Base-by-base conservation (phyloP, 495 filamentous ascomycete species). In the Trypethelium eluteriae region DNA sequence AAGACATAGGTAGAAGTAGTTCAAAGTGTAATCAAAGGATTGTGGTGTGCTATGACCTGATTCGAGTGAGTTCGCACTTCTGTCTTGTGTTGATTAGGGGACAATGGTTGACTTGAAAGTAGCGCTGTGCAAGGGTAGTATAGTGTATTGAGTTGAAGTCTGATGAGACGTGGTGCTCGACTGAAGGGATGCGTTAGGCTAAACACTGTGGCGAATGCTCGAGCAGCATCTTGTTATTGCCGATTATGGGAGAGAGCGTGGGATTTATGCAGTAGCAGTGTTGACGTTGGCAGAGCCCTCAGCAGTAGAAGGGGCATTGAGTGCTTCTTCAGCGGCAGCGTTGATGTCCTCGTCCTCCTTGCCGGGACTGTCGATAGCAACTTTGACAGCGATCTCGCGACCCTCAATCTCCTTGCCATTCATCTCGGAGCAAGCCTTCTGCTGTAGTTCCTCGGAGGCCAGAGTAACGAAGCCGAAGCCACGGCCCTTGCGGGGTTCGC, bases 361-460 rank as follows among this genome's bases (percentile, higher is more conserved):
- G 79, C 94, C 92, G 68, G 94, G 94, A 85, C 92, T 96, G 80
- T 98, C 94, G 73, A 98, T 98, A 76, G 94, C 94, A 71, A 98
- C 91, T 89, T 98, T 98, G 81, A 98, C 94, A 68, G 94, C 95
- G 73, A 98, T 98, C 84, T 97, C 94, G 71, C 94, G 93, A 59
- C 95, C 95, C 74, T 97, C 94, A 67, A 98, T 91, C 71, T 94
- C 89, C 86, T 96, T 97, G 77, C 93, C 94, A 79, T 98, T 96
- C 94, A 98, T 98, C 82, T 98, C 94, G 39, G 81, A 76, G 68
- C 97, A 93, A 63, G 95, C 94, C 86, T 97, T 96, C 81, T 93
- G 86, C 83, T 98, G 94, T 69, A 93, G 79, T 77, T 96, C 93
- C 82, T 98, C 93, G 9, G 93, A 96, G 62, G 87, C 88, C 49